phyloP scores from a whole-genome alignment of 768 basidiomycete genomes.

The Psilocybe cyanescens region DNA sequence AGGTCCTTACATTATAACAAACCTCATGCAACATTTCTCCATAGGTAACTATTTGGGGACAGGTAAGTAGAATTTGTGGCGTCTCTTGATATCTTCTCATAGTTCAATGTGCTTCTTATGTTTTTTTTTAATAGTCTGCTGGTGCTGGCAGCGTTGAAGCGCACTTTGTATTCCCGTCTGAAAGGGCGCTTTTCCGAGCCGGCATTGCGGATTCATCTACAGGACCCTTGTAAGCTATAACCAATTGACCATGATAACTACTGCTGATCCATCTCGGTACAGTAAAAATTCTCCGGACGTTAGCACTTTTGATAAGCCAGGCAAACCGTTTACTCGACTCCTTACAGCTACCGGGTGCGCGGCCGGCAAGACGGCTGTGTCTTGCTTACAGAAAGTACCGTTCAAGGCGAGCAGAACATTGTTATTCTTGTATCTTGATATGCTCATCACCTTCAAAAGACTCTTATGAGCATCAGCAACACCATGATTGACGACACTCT shows the following conservation, averaged over 20 bases:
- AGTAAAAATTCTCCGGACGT: constrained; percentile 56
- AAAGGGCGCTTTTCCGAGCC: constrained; percentile 47
- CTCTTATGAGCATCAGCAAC: constrained; percentile 51
- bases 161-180: constrained; percentile 48
- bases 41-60: constrained; percentile 61
- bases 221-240: constrained; percentile 51
- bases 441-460: constrained; percentile 32
- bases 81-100: not conserved
- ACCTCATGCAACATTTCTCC: not conserved
- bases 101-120: not conserved
- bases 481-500: constrained; percentile 46
- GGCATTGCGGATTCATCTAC: constrained; percentile 56
- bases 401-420: constrained; percentile 37
- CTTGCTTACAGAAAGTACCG: constrained; percentile 49
- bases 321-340: constrained; percentile 52
- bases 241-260: not conserved
- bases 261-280: not conserved
- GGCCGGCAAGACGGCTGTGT: constrained; percentile 38
- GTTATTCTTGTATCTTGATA: not conserved
- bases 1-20: too few relatives aligned
- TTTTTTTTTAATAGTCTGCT: constrained; percentile 40
- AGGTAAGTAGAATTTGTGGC: constrained; percentile 31
- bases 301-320: constrained; percentile 52
- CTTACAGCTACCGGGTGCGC: constrained; percentile 49
- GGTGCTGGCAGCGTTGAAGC: constrained; percentile 54